Base-by-base conservation (phyloP, 345 rosid species). In the Turnera subulata region DNA sequence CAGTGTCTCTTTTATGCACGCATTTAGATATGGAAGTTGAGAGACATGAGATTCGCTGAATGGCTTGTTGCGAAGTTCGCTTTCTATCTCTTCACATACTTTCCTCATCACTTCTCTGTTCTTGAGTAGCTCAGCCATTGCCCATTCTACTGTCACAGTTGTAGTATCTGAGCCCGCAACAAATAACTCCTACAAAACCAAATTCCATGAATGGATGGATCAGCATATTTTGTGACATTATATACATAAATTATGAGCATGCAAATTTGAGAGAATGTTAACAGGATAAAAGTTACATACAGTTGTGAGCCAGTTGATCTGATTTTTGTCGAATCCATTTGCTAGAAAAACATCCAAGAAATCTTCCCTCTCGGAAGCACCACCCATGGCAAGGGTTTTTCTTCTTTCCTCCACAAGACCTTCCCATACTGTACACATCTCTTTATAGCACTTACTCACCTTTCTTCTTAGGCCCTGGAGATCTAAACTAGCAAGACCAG, bases 281-380 rank as follows among this genome's bases (percentile, higher is more conserved):
- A n/a, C n/a, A n/a, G n/a, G n/a, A n/a, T n/a, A n/a, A n/a, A n/a
- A n/a, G n/a, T n/a, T n/a, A n/a, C n/a, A n/a, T n/a, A n/a, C n/a
- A n/a, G n/a, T n/a, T n/a, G n/a, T n/a, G n/a, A n/a, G n/a, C n/a
- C 65, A 65, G n/a, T n/a, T n/a, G n/a, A n/a, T n/a, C 6, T 43
- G 66, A 3, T 65, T 51, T 45, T 71, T 55, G 20, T 29, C 22
- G 19, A 50, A 61, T 17, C 45, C 59, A 18, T 17, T 2, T 2
- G 55, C 39, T 8, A 71, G 44, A 17, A 71, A 56, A 42, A 50
- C 53, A 42, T 71, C 75, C 8, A 71, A 38, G n/a, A 70, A 64
- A 53, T 64, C 66, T 16, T n/a, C n/a, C n/a, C n/a, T n/a, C n/a
- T n/a, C n/a, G n/a, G n/a, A n/a, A n/a, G 33, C 8, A 1, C 0